Evolutionary conservation across 768 basidiomycete genomes (phyloP).

Genomic region (Saitozyma podzolica): DNA sequence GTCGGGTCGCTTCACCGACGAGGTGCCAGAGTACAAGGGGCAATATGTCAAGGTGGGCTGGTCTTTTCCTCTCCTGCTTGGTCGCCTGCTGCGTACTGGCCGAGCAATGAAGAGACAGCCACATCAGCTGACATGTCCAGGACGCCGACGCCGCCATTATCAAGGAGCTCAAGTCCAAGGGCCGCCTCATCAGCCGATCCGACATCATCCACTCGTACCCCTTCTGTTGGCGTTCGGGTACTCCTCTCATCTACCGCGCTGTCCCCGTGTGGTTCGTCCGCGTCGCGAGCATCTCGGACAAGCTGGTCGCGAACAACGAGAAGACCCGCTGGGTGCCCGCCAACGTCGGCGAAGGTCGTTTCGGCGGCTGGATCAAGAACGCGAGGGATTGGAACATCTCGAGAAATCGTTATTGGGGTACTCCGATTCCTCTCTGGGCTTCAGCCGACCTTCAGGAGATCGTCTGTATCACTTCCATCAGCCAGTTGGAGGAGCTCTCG

Average conservation of each 20-base stretch:
- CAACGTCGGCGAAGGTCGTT: conserved; percentile 82
- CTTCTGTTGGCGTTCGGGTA: conserved; percentile 96
- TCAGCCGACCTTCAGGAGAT: conserved; percentile 92
- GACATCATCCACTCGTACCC: conserved; percentile 90
- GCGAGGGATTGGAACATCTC: conserved; percentile 99
- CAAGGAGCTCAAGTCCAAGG: conserved; percentile 81
- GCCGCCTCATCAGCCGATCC: conserved; percentile 81
- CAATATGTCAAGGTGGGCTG: conserved; percentile 77
- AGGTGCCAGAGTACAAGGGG: conserved; percentile 86
- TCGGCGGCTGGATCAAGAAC: conserved; percentile 96
- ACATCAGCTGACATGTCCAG: conserved; percentile 53
- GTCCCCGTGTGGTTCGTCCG: conserved; percentile 95
- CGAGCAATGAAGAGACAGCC: no score
- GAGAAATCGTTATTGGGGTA: conserved; percentile 99
- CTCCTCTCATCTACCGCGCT: conserved; percentile 92
- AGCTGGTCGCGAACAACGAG: conserved; percentile 86
- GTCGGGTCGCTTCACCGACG: conserved; percentile 77
- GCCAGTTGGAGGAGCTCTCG: conserved; percentile 79
- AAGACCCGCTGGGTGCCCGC: conserved; percentile 95
- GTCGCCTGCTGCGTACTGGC: no score
- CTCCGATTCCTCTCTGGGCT: conserved; percentile 93
- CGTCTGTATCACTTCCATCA: conserved; percentile 81
- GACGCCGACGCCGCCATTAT: conserved; percentile 92
- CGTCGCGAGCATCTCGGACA: conserved; percentile 78
- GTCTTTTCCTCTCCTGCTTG: neutral